phyloP scores from a whole-genome alignment of 345 rosid species.

The Populus davidiana region DNA sequence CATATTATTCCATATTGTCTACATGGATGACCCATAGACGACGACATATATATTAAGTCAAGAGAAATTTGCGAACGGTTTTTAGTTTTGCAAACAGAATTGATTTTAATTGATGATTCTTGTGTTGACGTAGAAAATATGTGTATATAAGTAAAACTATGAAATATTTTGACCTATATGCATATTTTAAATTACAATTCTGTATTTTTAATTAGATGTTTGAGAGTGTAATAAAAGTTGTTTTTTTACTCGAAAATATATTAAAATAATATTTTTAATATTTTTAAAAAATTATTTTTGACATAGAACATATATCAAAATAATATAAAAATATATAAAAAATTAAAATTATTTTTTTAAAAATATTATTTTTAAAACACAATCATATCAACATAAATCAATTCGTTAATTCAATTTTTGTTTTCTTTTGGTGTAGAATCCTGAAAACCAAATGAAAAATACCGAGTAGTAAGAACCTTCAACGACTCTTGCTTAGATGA shows the following conservation, averaged over 20 bases:
- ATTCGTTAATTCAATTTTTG: no score
- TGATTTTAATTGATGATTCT: background rate
- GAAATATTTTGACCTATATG: no score
- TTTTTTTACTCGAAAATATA: no score
- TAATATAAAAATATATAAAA: no score
- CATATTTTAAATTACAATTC: no score
- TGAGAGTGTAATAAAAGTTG: fast-evolving
- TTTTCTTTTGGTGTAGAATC: background rate
- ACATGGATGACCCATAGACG: background rate
- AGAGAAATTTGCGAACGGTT: background rate
- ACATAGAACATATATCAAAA: no score
- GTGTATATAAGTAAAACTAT: no score
- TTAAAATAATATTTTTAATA: no score
- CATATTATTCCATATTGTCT: background rate
- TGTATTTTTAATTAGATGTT: no score
- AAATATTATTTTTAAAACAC: no score
- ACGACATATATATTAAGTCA: background rate
- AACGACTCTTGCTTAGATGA: background rate
- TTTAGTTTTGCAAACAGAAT: background rate
- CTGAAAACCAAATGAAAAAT: background rate
- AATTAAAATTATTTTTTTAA: no score
- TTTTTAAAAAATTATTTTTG: no score
- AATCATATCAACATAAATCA: background rate
- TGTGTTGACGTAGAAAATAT: background rate
- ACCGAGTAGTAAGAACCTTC: background rate